Evolutionary conservation across 2,329 filamentous ascomycete species (phyloP).

Genomic region (Aspergillus niger): DNA sequence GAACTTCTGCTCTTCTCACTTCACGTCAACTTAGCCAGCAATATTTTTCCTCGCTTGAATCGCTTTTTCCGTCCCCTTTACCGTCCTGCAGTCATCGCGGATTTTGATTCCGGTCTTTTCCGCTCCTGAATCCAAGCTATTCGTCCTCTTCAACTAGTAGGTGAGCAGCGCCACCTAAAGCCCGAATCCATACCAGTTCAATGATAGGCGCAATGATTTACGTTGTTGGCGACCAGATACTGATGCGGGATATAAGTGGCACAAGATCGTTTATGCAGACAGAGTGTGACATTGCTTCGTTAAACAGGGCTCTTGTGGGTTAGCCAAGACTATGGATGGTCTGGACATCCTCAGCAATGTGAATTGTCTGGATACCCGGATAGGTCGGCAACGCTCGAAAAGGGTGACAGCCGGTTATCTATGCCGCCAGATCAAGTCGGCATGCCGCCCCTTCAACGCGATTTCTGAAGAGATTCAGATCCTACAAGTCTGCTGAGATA

Average conservation of each 20-base stretch:
- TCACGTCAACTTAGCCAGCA: background rate
- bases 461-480: no score
- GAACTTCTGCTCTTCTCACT: no score
- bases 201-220: background rate
- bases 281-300: background rate
- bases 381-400: background rate
- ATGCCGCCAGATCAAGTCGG: background rate
- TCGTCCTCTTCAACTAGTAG: background rate
- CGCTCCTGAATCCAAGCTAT: background rate
- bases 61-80: background rate
- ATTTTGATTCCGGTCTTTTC: background rate
- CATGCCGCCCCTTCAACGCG: background rate
- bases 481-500: no score
- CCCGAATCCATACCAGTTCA: background rate
- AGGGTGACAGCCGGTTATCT: background rate
- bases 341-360: background rate
- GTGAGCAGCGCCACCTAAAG: background rate
- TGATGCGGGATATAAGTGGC: background rate
- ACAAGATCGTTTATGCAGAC: background rate
- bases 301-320: background rate
- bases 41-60: background rate
- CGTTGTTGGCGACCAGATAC: background rate
- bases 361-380: background rate
- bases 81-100: background rate
- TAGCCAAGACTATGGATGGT: background rate